Evolutionary conservation across 2,329 filamentous ascomycete genomes (phyloP).

Genomic region (Thelonectria rubi): DNA sequence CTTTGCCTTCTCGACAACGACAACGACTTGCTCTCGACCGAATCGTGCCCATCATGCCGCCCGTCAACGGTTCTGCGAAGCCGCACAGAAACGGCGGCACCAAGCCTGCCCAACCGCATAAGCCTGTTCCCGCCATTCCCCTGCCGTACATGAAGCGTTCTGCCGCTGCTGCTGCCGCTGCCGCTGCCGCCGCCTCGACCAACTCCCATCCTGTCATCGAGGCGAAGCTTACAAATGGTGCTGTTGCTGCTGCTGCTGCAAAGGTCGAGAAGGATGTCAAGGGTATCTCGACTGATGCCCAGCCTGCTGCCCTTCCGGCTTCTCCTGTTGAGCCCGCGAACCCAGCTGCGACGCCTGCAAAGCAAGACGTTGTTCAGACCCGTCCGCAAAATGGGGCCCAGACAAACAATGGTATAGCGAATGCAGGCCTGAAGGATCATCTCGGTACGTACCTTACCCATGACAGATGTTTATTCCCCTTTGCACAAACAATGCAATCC

Average conservation of each 20-base stretch:
- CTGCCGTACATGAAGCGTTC: conserved; percentile 51
- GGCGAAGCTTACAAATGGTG: conserved; percentile 36
- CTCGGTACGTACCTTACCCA: conserved; percentile 35
- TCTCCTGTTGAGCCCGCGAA: conserved; percentile 19
- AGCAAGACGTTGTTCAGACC: conserved; percentile 21
- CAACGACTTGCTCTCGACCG: conserved; percentile 23
- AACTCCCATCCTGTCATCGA: conserved; percentile 29
- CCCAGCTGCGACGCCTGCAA: conserved; percentile 26
- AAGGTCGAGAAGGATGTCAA: conserved; percentile 21
- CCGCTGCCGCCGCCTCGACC: conserved; percentile 24
- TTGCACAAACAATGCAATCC: background rate
- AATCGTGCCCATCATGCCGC: conserved; percentile 45
- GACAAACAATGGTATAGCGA: conserved; percentile 20
- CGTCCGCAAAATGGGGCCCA: conserved; percentile 27
- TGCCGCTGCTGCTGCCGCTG: conserved; percentile 40
- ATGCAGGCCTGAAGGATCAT: conserved; percentile 27
- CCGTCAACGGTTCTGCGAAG: conserved; percentile 46
- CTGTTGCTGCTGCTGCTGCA: conserved; percentile 12
- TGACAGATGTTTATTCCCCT: conserved; percentile 11
- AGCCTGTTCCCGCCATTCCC: conserved; percentile 51
- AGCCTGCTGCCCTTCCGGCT: conserved; percentile 9
- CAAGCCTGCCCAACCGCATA: conserved; percentile 45
- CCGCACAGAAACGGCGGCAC: conserved; percentile 43
- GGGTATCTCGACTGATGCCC: conserved; percentile 18
- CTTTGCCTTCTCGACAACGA: conserved; percentile 30